Evolutionary conservation across 2,329 filamentous ascomycete species (phyloP).

Genomic region (Chaetomium olivaceum): DNA sequence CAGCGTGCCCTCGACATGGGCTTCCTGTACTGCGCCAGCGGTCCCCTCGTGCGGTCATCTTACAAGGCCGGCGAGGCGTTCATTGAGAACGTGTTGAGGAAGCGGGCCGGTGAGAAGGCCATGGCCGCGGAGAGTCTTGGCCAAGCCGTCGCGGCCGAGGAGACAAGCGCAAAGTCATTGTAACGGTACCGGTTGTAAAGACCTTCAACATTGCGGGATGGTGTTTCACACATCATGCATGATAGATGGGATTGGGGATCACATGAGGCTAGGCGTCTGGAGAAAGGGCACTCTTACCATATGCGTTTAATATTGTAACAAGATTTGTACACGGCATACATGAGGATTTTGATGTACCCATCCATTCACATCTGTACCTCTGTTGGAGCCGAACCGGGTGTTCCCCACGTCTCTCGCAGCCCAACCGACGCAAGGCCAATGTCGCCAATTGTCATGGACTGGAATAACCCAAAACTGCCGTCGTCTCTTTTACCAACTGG

Average conservation of each 20-base stretch:
- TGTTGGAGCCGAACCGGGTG: constrained; percentile 7
- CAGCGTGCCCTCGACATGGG: constrained; percentile 89
- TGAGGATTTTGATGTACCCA: neutral
- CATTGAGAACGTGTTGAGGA: constrained; percentile 96
- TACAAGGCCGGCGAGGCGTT: constrained; percentile 99
- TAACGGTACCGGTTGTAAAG: constrained; percentile 2
- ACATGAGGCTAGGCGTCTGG: constrained; percentile 26
- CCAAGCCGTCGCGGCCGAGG: constrained; percentile 45
- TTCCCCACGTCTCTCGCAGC: neutral
- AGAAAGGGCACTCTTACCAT: constrained; percentile 17
- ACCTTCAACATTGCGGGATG: constrained; percentile 28
- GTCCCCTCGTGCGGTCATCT: constrained; percentile 87
- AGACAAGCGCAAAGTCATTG: constrained; percentile 20
- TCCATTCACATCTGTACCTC: neutral
- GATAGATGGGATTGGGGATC: constrained; percentile 16
- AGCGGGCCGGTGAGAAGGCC: constrained; percentile 58
- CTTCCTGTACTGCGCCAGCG: constrained; percentile 94
- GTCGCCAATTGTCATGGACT: neutral
- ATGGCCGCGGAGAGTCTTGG: constrained; percentile 38
- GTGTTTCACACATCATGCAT: constrained; percentile 26
- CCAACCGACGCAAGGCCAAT: neutral
- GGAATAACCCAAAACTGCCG: neutral
- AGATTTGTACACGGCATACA: constrained; percentile 26
- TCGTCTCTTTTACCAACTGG: constrained; percentile 74
- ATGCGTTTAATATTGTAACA: constrained; percentile 30